Percentiles rank a stretch among this genome's conserved stretches.
These are phyloP conservation scores for Chamaecyparis obtusa DNA, from an alignment of 75 land plant species.

Conservation along the genomic window DNA sequence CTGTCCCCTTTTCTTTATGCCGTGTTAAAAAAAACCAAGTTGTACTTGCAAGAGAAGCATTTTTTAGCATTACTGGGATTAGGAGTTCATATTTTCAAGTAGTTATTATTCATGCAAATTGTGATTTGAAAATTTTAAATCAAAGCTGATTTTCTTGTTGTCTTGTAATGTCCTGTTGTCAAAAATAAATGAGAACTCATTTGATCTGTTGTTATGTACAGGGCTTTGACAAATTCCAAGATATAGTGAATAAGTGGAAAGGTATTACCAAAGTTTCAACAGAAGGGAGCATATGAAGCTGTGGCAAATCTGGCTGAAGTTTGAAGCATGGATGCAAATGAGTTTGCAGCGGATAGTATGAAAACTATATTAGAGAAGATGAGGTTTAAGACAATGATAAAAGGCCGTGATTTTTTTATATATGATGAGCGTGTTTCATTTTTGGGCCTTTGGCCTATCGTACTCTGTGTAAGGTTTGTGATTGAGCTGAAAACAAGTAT, in stretches of 20 bases:
- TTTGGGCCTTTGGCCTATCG: background rate
- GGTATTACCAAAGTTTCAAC: constrained; percentile 58
- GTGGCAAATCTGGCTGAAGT: constrained; percentile 50
- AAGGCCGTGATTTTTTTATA: constrained; percentile 9
- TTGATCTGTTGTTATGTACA: constrained; percentile 18
- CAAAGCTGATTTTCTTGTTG: background rate
- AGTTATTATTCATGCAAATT: background rate
- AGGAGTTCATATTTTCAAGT: background rate
- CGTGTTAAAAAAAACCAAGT: background rate
- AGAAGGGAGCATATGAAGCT: constrained; percentile 50
- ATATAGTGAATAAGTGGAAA: constrained; percentile 68
- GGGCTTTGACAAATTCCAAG: constrained; percentile 73
- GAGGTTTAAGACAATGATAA: background rate
- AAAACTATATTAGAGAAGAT: constrained; percentile 37
- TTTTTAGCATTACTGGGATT: background rate
- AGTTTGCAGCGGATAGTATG: constrained; percentile 66
- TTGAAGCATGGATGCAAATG: constrained; percentile 51
- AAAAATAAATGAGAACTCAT: background rate
- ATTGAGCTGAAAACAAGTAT: background rate
- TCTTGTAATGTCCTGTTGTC: background rate
- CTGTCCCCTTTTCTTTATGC: background rate
- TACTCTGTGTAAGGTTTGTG: background rate
- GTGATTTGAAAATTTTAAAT: background rate
- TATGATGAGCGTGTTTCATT: background rate
- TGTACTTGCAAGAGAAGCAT: background rate